Conservation (phyloP, 2,329 filamentous ascomycete species). For the Ophiostoma perfectum region DNA sequence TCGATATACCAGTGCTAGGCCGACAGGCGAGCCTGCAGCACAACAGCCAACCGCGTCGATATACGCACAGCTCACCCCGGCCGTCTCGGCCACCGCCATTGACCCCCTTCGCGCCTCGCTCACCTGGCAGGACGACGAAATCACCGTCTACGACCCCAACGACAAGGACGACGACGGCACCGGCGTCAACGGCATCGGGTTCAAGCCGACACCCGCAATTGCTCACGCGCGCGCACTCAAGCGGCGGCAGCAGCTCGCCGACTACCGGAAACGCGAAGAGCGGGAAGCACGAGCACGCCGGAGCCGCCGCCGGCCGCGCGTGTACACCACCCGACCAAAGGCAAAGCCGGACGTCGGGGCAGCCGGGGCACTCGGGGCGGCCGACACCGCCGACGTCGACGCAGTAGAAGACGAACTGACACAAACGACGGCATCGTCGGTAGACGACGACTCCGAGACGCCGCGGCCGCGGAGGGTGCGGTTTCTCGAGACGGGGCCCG, state of each 20-base stretch:
- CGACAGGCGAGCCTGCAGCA: no score
- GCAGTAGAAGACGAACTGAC: background rate
- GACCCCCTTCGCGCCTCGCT: conserved; percentile 55
- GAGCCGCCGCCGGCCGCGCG: conserved; percentile 43
- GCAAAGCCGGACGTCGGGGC: background rate
- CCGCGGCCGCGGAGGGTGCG: conserved; percentile 21
- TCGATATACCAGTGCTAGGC: no score
- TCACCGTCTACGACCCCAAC: conserved; percentile 59
- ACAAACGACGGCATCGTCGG: background rate
- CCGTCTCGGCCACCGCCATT: conserved; percentile 26
- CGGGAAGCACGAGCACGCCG: conserved; percentile 53
- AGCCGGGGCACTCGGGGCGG: background rate
- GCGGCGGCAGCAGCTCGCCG: conserved; percentile 55
- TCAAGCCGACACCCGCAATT: conserved; percentile 57
- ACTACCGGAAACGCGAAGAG: conserved; percentile 57
- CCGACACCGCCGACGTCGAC: background rate
- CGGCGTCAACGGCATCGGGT: conserved; percentile 63
- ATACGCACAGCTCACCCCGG: background rate
- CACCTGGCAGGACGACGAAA: conserved; percentile 64
- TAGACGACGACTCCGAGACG: background rate
- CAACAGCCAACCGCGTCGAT: background rate
- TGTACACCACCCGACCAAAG: conserved; percentile 14
- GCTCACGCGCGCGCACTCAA: conserved; percentile 53
- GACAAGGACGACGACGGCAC: conserved; percentile 63
- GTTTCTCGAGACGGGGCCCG: conserved; percentile 24